These are phyloP conservation scores for Sporothrix schenckii DNA, from an alignment of 2,329 filamentous ascomycete genomes.

Conservation along the genomic window DNA sequence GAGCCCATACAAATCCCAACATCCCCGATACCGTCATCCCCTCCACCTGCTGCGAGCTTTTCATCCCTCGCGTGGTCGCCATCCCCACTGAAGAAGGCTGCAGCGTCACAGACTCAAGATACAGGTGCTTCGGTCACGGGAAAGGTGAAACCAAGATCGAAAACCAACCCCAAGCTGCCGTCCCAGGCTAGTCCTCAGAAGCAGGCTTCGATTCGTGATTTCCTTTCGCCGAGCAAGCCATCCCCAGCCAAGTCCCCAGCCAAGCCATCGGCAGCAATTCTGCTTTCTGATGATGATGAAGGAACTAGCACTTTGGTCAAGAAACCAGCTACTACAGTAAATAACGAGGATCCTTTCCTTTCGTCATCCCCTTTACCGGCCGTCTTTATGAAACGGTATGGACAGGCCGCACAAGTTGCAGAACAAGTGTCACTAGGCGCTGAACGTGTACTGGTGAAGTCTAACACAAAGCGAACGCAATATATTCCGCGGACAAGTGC, in stretches of 20 bases:
- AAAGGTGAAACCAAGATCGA: neutral
- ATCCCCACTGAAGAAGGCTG: neutral
- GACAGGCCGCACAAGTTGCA: neutral
- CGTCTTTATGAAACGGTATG: neutral
- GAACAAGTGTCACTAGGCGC: neutral
- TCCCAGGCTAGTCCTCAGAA: constrained; percentile 13
- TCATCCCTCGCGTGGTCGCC: constrained; percentile 17
- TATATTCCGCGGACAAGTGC: constrained; percentile 39
- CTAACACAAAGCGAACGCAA: constrained; percentile 31
- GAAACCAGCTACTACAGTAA: neutral
- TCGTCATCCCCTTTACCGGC: constrained; percentile 14
- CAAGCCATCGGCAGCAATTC: neutral
- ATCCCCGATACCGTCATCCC: neutral
- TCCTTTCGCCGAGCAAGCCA: constrained; percentile 8
- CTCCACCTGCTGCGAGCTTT: constrained; percentile 18
- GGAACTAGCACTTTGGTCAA: no score
- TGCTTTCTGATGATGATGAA: constrained; percentile 27
- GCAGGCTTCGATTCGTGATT: constrained; percentile 33
- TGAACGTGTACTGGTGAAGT: neutral
- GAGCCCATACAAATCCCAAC: neutral
- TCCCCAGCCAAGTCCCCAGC: neutral
- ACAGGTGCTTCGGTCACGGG: neutral
- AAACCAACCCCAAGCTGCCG: neutral
- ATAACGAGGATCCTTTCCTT: neutral
- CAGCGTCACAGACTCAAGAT: neutral